Evolutionary conservation across 2,329 filamentous ascomycete genomes (phyloP).

Genomic region (Daldinia sp.): DNA sequence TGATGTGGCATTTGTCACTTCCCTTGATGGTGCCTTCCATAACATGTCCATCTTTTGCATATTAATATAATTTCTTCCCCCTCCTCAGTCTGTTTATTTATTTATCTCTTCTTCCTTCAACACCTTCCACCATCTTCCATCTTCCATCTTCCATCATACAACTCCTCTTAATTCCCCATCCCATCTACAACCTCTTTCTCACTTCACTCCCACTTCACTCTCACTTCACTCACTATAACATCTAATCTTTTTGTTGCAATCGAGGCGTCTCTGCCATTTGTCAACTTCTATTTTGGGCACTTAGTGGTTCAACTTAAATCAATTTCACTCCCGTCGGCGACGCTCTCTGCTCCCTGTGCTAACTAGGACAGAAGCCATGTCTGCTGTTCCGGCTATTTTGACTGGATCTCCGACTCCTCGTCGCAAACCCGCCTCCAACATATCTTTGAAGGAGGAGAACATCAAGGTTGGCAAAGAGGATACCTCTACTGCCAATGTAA

Average conservation of each 20-base stretch:
- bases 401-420: conserved; percentile 54
- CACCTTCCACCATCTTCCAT: conserved; percentile 3
- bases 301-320: conserved; percentile 32
- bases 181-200: conserved; percentile 18
- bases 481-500: conserved; percentile 46
- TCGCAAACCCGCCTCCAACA: conserved; percentile 48
- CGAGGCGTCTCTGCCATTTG: conserved; percentile 45
- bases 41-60: neutral
- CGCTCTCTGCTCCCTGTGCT: conserved; percentile 17
- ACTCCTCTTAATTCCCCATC: conserved; percentile 21
- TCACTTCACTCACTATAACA: conserved; percentile 14
- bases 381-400: conserved; percentile 47
- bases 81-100: neutral
- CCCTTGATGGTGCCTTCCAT: neutral
- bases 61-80: neutral
- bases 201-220: neutral
- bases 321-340: neutral
- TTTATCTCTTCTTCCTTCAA: conserved; percentile 4
- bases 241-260: conserved; percentile 46
- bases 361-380: conserved; percentile 48
- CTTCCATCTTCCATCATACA: conserved; percentile 30
- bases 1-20: neutral
- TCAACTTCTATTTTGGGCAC: conserved; percentile 41
- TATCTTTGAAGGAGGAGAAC: conserved; percentile 49
- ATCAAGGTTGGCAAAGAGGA: conserved; percentile 50